Conservation (phyloP, 208 protist genomes). For the Zelonia costaricensis region DNA sequence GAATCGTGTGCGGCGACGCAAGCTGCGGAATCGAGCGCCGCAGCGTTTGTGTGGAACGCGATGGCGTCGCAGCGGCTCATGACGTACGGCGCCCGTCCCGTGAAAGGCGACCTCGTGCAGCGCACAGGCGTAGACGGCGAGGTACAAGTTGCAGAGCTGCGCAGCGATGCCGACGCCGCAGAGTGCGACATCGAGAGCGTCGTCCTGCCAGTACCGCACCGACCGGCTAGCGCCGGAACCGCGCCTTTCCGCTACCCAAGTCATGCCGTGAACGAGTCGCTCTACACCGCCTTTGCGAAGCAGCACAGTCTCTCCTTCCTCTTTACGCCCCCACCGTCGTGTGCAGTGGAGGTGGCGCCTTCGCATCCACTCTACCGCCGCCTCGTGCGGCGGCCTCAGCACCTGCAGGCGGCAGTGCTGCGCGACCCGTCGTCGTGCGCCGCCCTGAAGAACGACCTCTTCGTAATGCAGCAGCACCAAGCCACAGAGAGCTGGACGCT, state of each 20-base stretch:
- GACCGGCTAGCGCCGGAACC: neutral
- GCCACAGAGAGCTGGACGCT: conserved; percentile 36
- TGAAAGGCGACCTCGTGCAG: conserved; percentile 67
- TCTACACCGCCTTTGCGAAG: conserved; percentile 38
- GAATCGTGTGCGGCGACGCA: conserved; percentile 13
- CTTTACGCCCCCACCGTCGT: conserved; percentile 9
- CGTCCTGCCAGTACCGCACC: conserved; percentile 76
- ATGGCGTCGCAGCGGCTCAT: conserved; percentile 78
- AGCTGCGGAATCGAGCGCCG: conserved; percentile 33
- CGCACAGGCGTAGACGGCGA: conserved; percentile 3
- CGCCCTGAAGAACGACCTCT: conserved; percentile 72
- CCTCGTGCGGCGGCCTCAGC: conserved; percentile 46
- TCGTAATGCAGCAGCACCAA: conserved; percentile 71
- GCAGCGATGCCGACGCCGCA: conserved; percentile 26
- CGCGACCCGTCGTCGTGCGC: conserved; percentile 72
- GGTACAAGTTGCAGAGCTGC: conserved; percentile 24
- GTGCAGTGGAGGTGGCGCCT: neutral
- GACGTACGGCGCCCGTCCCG: conserved; percentile 33
- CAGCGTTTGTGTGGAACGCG: conserved; percentile 85
- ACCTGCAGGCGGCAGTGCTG: conserved; percentile 53
- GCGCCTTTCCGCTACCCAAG: conserved; percentile 7
- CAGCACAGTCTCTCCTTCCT: conserved; percentile 46
- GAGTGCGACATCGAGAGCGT: conserved; percentile 60
- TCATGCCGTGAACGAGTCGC: conserved; percentile 22
- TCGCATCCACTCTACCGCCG: conserved; percentile 35